Conservation (phyloP, 202 grass and related monocot genomes). For the Zizania palustris region DNA sequence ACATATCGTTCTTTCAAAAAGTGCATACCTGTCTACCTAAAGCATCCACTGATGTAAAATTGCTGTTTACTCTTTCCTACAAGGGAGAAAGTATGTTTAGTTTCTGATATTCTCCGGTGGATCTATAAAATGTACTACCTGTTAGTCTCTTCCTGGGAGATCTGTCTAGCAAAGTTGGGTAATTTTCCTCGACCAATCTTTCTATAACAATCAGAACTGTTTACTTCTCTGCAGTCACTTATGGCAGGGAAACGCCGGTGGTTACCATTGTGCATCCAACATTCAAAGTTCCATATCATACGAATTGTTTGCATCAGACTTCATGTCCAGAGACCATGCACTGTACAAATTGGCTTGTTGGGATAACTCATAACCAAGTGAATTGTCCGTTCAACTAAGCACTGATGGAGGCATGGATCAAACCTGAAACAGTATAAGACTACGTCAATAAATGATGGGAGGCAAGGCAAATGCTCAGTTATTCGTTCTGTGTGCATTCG, state of each 20-base stretch:
- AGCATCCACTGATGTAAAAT: neutral
- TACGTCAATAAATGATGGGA: too few species aligned
- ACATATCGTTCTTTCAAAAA: neutral
- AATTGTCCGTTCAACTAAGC: too few species aligned
- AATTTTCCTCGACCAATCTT: neutral
- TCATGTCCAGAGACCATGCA: neutral
- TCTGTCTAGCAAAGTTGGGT: neutral
- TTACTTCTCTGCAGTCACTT: neutral
- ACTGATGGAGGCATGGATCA: too few species aligned
- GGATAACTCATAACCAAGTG: neutral
- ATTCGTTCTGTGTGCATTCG: neutral
- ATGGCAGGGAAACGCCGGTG: neutral
- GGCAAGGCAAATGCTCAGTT: neutral
- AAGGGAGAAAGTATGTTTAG: neutral
- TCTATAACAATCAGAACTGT: neutral
- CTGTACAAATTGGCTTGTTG: neutral
- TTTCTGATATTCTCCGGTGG: slow-evolving; percentile 19
- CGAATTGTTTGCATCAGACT: neutral
- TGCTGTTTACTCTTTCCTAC: slow-evolving; percentile 8
- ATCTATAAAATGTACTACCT: slow-evolving; percentile 11
- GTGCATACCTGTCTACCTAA: neutral
- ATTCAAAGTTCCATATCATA: neutral
- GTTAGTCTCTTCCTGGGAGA: neutral
- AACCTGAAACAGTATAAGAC: too few species aligned
- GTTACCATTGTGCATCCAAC: neutral